Base-by-base conservation (phyloP, 2,329 filamentous ascomycete genomes). In the Xylaria polymorpha region DNA sequence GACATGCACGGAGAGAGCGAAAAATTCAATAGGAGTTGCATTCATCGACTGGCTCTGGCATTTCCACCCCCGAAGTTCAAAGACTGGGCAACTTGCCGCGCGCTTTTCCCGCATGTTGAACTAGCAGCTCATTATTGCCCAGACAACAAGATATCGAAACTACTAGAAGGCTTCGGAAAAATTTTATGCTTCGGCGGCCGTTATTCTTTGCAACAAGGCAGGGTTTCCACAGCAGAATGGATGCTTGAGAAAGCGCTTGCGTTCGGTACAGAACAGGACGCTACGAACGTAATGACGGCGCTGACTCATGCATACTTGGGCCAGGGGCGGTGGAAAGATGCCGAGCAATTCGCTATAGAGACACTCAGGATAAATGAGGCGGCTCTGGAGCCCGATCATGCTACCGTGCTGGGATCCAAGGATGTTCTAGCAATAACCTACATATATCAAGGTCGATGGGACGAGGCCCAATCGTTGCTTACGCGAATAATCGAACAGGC, bases 1-100 rank as follows among this genome's bases (percentile, higher is more conserved):
- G 59, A 77, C 64, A 66, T 61, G 2, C n/a, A 73, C 5, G 68
- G 68, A 1, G 43, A 77, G 61, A 55, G 72, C 9, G 76, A 81
- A 35, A 60, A 25, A 32, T 81, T 77, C 72, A 77, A 74, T 66
- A 58, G 73, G 39, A 61, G 74, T 18, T 46, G 22, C 25, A 32
- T 59, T 25, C 4, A 3, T 56, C 51, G 51, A 10, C 71, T 82
- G 57, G 60, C 46, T 14, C 56, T 60, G 29, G 72, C 56, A n/a
- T 77, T 79, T 60, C 80, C 78, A 2, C 0, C 0, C 1, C 71
- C 74, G 55, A 8, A 76, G 0, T 77, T 77, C 61, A 66, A 77
- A 44, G 81, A 78, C 63, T 80, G 77, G 70, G 39, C 14, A 12
- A 32, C 18, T 41, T 68, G 35, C 18, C 64, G 48, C 14, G 35